Percentiles rank a stretch among this genome's conserved stretches.
Conservation (phyloP, 1,284 basidiomycete species). For the Thelephora terrestris region DNA sequence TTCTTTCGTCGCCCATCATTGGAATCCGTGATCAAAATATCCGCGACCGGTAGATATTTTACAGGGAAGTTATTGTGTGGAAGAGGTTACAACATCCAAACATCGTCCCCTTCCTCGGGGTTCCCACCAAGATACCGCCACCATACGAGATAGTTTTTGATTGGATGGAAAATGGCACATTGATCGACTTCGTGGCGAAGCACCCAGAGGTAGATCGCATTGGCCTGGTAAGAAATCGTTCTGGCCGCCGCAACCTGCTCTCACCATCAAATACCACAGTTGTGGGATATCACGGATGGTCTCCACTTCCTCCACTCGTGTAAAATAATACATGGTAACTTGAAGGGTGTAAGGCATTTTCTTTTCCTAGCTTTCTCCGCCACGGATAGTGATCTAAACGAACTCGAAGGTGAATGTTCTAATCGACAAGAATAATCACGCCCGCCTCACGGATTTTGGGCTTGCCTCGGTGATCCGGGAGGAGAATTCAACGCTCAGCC, state of each 20-base stretch:
- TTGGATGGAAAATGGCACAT: conserved; percentile 1
- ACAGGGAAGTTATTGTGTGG: conserved; percentile 4
- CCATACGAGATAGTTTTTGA: neutral
- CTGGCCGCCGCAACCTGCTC: neutral
- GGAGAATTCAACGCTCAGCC: neutral
- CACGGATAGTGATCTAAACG: neutral
- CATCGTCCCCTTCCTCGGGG: conserved; percentile 4
- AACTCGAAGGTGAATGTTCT: neutral
- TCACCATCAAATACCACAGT: neutral
- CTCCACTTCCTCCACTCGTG: neutral
- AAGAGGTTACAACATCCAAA: conserved; percentile 3
- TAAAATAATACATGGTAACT: neutral
- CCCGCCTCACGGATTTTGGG: neutral
- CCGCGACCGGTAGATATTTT: neutral
- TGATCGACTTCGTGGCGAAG: neutral
- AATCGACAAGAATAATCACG: neutral
- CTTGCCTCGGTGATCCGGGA: neutral
- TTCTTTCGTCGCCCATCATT: neutral
- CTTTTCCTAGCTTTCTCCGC: neutral
- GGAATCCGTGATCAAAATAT: neutral
- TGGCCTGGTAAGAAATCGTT: neutral
- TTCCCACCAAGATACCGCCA: neutral
- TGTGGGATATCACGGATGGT: neutral
- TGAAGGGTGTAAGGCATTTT: neutral
- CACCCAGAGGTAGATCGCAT: neutral